Percentiles rank a stretch among this genome's conserved stretches.
These are phyloP conservation scores for Acanthamoeba culbertsoni DNA, from an alignment of 208 protist species.

Conservation along the genomic window DNA sequence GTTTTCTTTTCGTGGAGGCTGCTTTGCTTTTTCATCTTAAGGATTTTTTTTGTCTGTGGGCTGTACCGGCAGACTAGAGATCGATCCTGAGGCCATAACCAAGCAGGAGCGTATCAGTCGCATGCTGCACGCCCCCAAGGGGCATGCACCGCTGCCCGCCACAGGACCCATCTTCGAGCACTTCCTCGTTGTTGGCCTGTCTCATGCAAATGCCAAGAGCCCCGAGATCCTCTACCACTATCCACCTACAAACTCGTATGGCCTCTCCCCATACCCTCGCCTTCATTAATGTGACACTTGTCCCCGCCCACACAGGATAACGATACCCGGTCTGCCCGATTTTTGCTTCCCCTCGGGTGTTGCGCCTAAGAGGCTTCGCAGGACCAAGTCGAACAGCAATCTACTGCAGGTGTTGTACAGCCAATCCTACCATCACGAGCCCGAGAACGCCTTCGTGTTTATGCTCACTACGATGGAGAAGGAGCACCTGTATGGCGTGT, in stretches of 20 bases:
- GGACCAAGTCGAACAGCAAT: slow-evolving; percentile 33
- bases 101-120: slow-evolving; percentile 34
- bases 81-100: slow-evolving; percentile 43
- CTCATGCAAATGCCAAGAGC: not conserved
- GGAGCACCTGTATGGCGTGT: slow-evolving; percentile 30
- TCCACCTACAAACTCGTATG: slow-evolving; percentile 11
- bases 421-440: slow-evolving; percentile 20
- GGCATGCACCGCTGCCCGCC: not conserved
- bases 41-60: no score
- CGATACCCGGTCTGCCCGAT: slow-evolving; percentile 23
- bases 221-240: slow-evolving; percentile 17
- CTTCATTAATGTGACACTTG: not conserved
- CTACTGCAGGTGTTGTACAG: slow-evolving; percentile 31
- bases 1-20: no score
- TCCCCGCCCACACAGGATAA: not conserved
- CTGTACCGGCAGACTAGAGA: not conserved
- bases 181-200: slow-evolving; percentile 34
- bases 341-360: slow-evolving; percentile 36
- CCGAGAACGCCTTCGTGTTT: slow-evolving; percentile 26
- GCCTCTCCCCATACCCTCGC: not conserved
- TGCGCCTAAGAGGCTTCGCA: not conserved
- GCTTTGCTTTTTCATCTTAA: no score
- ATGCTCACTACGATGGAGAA: not conserved
- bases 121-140: not conserved
- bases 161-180: slow-evolving; percentile 2